Percentiles rank a stretch among this genome's conserved stretches.
phyloP scores from a whole-genome alignment of 2,329 filamentous ascomycete genomes.

The Pyrenophora seminiperda region DNA sequence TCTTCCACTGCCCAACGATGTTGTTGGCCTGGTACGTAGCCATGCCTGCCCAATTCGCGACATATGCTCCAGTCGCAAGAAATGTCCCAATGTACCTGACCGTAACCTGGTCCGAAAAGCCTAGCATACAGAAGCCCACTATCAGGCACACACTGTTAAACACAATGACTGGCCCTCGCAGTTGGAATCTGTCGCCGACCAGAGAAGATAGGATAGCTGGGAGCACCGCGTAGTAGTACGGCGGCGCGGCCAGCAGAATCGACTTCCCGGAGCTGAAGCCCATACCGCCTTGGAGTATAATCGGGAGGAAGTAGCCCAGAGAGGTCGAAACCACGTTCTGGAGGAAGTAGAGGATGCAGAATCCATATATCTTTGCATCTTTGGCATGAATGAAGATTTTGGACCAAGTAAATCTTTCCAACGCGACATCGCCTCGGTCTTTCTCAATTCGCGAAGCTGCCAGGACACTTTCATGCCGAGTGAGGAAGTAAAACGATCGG shows the following conservation, averaged over 20 bases:
- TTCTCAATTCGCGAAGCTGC: conserved; percentile 63
- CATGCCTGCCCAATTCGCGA: conserved; percentile 71
- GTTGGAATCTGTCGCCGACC: conserved; percentile 64
- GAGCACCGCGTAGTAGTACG: conserved; percentile 70
- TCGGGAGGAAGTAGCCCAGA: conserved; percentile 69
- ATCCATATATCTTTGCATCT: conserved; percentile 68
- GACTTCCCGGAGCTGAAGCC: conserved; percentile 50
- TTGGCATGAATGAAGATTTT: conserved; percentile 62
- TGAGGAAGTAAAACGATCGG: conserved; percentile 63
- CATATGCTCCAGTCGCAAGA: conserved; percentile 69
- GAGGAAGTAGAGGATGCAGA: conserved; percentile 68
- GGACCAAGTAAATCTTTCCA: conserved; percentile 61
- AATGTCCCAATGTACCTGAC: conserved; percentile 69
- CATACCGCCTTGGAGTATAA: conserved; percentile 59
- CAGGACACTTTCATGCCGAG: conserved; percentile 60
- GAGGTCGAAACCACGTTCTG: conserved; percentile 70
- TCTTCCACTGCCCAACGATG: conserved; percentile 63
- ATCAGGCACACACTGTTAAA: conserved; percentile 69
- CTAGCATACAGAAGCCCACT: conserved; percentile 68
- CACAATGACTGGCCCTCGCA: conserved; percentile 66
- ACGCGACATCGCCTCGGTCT: conserved; percentile 65
- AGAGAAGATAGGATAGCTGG: conserved; percentile 67
- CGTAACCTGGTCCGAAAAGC: conserved; percentile 63
- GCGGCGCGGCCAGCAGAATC: conserved; percentile 68
- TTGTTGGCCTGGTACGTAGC: conserved; percentile 61